Evolutionary conservation across 169 alveolate genomes (phyloP).

Genomic region (Eimeria zaria): DNA sequence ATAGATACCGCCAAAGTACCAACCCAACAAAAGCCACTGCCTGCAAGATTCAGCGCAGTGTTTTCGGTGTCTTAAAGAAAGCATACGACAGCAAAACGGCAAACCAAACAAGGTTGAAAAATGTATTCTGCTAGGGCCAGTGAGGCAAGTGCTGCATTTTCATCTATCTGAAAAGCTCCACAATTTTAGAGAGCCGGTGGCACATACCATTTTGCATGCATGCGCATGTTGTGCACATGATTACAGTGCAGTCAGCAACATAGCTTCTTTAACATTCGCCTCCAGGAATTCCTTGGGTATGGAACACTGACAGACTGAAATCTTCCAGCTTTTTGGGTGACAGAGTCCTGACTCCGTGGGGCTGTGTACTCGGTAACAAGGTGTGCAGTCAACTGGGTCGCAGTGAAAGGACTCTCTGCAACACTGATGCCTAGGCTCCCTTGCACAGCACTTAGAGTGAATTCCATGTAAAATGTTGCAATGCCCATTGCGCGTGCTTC

Average conservation of each 20-base stretch:
- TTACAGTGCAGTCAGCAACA: background rate
- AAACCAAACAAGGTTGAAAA: background rate
- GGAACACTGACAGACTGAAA: background rate
- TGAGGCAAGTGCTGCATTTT: too few relatives aligned
- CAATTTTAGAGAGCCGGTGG: background rate
- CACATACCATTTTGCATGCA: background rate
- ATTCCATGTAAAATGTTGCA: too few relatives aligned
- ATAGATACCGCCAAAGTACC: background rate
- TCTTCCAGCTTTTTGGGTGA: background rate
- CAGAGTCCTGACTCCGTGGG: background rate
- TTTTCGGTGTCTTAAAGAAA: background rate
- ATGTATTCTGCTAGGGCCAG: background rate
- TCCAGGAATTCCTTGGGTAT: background rate
- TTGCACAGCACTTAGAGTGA: too few relatives aligned
- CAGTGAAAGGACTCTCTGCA: too few relatives aligned
- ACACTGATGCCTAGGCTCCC: too few relatives aligned
- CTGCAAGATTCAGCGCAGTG: background rate
- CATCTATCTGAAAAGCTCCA: background rate
- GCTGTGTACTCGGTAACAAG: background rate
- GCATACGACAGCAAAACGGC: background rate
- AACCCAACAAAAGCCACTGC: background rate
- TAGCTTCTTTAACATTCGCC: background rate
- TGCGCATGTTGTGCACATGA: background rate
- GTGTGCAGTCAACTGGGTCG: background rate
- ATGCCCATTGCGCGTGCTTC: too few relatives aligned